A percentile compares a stretch with the other conserved stretches of the same genome.
Evolutionary conservation across 352 stramenopile genomes (phyloP).

Genomic region (Phytophthora sp.): DNA sequence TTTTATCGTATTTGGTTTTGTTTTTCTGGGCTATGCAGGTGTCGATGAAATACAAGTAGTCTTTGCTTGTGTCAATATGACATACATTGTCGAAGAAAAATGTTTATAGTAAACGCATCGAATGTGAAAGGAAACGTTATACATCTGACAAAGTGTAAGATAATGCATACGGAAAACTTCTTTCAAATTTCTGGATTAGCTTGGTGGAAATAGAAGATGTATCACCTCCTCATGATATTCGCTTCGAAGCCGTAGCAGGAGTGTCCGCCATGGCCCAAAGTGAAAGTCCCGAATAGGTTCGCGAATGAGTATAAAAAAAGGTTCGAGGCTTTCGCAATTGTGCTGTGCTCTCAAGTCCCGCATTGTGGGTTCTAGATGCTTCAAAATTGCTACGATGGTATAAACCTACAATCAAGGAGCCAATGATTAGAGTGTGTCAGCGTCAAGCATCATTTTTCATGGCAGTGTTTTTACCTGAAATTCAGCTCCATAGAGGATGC

Average conservation of each 20-base stretch:
- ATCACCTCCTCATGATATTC: slow-evolving; percentile 54
- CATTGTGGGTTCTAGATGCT: slow-evolving; percentile 55
- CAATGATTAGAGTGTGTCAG: background rate
- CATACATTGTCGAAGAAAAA: too few species aligned
- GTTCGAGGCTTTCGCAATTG: slow-evolving; percentile 25
- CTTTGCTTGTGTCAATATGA: too few species aligned
- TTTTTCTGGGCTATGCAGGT: too few species aligned
- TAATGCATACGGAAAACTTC: background rate
- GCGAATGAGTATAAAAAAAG: slow-evolving; percentile 44
- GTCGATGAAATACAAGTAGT: too few species aligned
- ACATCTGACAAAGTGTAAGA: too few species aligned
- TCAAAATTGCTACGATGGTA: slow-evolving; percentile 47
- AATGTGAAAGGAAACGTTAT: too few species aligned
- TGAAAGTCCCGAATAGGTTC: slow-evolving; percentile 54
- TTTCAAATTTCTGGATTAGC: background rate
- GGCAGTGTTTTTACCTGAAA: slow-evolving; percentile 66
- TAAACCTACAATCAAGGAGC: slow-evolving; percentile 51
- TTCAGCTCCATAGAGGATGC: slow-evolving; percentile 58
- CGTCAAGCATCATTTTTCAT: background rate
- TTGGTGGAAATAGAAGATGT: slow-evolving; percentile 24
- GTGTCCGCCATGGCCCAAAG: slow-evolving; percentile 41
- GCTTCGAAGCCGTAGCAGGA: slow-evolving; percentile 56
- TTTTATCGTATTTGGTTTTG: too few species aligned
- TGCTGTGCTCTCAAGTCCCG: slow-evolving; percentile 33
- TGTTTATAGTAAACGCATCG: too few species aligned